phyloP scores from a whole-genome alignment of 768 basidiomycete species.

The Clitopilus passeckerianus region DNA sequence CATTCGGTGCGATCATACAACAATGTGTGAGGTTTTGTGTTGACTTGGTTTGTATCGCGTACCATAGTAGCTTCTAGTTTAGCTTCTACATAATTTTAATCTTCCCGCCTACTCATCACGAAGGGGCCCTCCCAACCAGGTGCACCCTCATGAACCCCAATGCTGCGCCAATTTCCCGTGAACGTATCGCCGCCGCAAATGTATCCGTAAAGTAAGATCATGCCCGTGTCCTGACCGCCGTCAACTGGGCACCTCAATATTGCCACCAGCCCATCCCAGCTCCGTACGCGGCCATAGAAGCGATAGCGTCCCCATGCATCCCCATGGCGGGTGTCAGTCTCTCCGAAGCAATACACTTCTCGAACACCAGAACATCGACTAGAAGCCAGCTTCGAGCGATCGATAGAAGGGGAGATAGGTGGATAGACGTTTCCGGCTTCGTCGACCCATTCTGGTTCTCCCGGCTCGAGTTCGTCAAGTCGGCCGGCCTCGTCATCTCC shows the following conservation, averaged over 20 bases:
- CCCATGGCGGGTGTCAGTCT: neutral
- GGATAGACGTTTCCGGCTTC: neutral
- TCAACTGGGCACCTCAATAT: neutral
- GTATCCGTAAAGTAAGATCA: conserved; percentile 64
- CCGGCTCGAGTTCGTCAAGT: neutral
- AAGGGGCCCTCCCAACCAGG: conserved; percentile 65
- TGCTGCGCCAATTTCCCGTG: conserved; percentile 69
- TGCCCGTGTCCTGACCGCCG: neutral
- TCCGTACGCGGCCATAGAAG: neutral
- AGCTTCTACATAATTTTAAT: neutral
- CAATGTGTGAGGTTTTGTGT: no score
- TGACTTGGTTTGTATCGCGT: no score
- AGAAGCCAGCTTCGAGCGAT: neutral
- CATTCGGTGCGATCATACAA: no score
- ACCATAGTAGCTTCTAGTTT: no score
- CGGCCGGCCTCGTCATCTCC: neutral
- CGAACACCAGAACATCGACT: neutral
- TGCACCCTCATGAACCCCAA: conserved; percentile 33
- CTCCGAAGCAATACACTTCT: neutral
- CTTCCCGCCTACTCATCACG: conserved; percentile 46
- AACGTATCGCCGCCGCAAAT: conserved; percentile 58
- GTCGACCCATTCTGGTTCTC: neutral
- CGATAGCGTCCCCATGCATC: neutral
- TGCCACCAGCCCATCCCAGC: neutral
- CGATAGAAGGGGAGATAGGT: neutral